Percentiles rank a stretch among this genome's conserved stretches.
These are phyloP conservation scores for Zychaea mexicana DNA, from an alignment of 371 early-diverging fungal species.

Conservation along the genomic window DNA sequence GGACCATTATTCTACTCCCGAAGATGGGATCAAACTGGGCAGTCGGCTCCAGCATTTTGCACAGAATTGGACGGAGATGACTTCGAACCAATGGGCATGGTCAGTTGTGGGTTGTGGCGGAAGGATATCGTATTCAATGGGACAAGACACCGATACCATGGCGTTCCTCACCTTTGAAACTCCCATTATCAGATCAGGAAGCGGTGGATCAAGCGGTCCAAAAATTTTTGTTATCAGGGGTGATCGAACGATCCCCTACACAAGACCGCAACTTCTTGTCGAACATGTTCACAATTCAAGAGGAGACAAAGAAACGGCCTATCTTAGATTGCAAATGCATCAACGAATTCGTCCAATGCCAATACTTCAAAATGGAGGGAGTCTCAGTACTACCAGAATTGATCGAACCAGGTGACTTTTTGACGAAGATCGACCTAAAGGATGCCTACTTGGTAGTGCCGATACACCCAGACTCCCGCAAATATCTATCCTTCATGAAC, in stretches of 20 bases:
- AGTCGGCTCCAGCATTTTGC: background rate
- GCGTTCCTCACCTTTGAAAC: background rate
- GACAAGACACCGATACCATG: background rate
- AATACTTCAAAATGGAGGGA: conserved; percentile 21
- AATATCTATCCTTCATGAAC: background rate
- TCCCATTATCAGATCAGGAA: background rate
- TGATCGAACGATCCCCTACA: background rate
- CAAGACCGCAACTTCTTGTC: background rate
- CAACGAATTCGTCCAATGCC: conserved; percentile 8
- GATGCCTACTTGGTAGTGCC: conserved; percentile 2
- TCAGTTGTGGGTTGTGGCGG: background rate
- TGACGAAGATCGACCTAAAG: background rate
- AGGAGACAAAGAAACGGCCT: conserved; percentile 4
- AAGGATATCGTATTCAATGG: background rate
- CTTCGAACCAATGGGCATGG: background rate
- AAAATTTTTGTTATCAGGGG: background rate
- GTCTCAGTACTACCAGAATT: conserved; percentile 9
- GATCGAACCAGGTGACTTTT: background rate
- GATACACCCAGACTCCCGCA: background rate
- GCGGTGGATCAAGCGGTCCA: background rate
- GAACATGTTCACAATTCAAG: conserved; percentile 9
- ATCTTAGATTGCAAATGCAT: conserved; percentile 11
- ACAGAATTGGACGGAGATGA: background rate
- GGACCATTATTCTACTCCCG: background rate
- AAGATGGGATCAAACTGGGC: background rate